Base-by-base conservation (phyloP, 2,329 filamentous ascomycete species). In the Truncatella angustata region DNA sequence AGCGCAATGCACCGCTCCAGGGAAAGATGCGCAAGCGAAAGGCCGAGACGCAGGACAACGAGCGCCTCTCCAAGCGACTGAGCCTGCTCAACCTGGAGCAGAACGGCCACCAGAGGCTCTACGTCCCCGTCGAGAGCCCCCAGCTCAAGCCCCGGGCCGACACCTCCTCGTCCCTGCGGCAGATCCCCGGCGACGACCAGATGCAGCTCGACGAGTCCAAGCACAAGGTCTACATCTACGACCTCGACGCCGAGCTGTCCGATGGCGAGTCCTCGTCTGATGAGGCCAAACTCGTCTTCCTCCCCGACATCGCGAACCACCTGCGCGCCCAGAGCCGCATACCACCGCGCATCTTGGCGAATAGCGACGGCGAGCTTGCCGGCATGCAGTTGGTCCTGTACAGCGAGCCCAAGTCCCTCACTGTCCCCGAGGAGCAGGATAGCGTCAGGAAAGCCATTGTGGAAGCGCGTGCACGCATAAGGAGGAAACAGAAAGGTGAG, bases 191-290 rank as follows among this genome's bases (percentile, higher is more conserved):
- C 18, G 73, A 82, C 56, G 87, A 91, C 60, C 65, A 70, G 52
- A 97, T 97, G 93, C 81, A 88, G 52, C 68, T 97, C 55, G 92
- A 97, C 71, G 87, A 96, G 70, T 87, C 89, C 28, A 43, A 89
- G 63, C 80, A 96, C 73, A 90, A 88, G 65, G 84, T 97, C 54
- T 97, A 94, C 77, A 91, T 99, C 61, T 87, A 92, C 75, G 86
- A 95, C 70, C 78, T 99, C 9, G 91, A 96, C 66, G 88, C 88
- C 61, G 93, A 97, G 71, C 81, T 97, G 28, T 86, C 87, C 12
- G 84, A 87, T 58, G 51, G 47, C 49, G 52, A 52, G 74, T 73
- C 6, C 47, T 48, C 43, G 75, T 74, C 5, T 46, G 77, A 80
- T 55, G 76, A 81, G 20, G 79, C 81, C 59, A 80, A 76, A 58